Percentiles rank a stretch among this genome's conserved stretches.
Conservation (phyloP, 805 yeast species). For the Cyberlindnera veronae region DNA sequence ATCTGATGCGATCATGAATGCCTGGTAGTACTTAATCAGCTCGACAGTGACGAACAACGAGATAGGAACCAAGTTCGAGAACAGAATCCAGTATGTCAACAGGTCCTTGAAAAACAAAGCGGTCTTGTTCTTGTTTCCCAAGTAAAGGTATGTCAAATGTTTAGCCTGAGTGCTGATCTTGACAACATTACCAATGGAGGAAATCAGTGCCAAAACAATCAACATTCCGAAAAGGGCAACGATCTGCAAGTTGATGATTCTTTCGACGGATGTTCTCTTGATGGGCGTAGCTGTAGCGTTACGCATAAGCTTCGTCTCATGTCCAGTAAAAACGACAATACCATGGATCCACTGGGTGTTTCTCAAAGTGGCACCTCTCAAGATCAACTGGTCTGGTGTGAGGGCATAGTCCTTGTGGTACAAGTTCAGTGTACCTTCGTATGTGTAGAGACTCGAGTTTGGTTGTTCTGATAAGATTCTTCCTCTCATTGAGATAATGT, state of each 20-base stretch:
- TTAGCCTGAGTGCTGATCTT: slow-evolving; percentile 52
- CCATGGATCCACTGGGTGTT: slow-evolving; percentile 97
- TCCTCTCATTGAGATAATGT: slow-evolving; percentile 51
- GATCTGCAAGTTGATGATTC: slow-evolving; percentile 90
- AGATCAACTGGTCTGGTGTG: slow-evolving; percentile 84
- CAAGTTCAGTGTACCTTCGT: slow-evolving; percentile 75
- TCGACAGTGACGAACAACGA: slow-evolving; percentile 96
- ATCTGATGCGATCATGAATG: slow-evolving; percentile 89
- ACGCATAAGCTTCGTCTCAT: slow-evolving; percentile 96
- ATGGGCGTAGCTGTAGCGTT: slow-evolving; percentile 99
- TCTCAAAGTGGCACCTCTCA: slow-evolving; percentile 93
- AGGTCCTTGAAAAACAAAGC: slow-evolving; percentile 80
- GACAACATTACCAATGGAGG: slow-evolving; percentile 85
- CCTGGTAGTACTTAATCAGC: slow-evolving; percentile 92
- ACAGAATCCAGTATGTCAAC: slow-evolving; percentile 92
- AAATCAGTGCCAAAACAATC: slow-evolving; percentile 69
- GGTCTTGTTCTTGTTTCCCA: slow-evolving; percentile 65
- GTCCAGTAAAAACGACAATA: slow-evolving; percentile 92
- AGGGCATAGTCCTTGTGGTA: slow-evolving; percentile 63
- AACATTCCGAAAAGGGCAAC: slow-evolving; percentile 81
- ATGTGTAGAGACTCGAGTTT: slow-evolving; percentile 88
- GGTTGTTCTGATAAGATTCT: slow-evolving; percentile 84
- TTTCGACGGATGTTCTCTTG: slow-evolving; percentile 93
- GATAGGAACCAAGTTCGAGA: slow-evolving; percentile 96
- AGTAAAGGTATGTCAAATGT: slow-evolving; percentile 57